These are phyloP conservation scores for Phytopythium litorale DNA, from an alignment of 352 stramenopile species.

Conservation along the genomic window DNA sequence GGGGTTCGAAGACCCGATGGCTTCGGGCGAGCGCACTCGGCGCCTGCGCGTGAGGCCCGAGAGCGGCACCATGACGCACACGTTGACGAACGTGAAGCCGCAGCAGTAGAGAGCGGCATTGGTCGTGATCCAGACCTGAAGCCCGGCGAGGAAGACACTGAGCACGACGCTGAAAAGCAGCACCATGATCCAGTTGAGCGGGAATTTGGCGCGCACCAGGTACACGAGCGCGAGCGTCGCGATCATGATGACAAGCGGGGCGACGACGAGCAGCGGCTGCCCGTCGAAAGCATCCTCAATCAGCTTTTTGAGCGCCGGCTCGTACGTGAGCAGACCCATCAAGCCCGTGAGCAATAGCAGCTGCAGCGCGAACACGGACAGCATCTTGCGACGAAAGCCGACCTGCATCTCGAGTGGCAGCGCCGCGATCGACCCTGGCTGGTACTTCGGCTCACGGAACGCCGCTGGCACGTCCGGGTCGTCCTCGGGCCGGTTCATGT, in stretches of 20 bases:
- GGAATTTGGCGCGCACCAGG: conserved; percentile 37
- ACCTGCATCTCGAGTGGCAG: conserved; percentile 38
- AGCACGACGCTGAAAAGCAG: conserved; percentile 34
- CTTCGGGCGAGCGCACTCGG: background rate
- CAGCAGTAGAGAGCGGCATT: conserved; percentile 39
- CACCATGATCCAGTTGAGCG: conserved; percentile 43
- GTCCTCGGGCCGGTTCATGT: conserved; percentile 8
- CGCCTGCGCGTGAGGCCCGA: conserved; percentile 17
- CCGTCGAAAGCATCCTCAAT: conserved; percentile 3
- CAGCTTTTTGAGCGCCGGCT: conserved; percentile 18
- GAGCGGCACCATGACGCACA: conserved; percentile 36
- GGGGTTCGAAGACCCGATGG: conserved; percentile 1
- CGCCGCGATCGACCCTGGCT: conserved; percentile 24
- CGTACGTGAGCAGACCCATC: conserved; percentile 23
- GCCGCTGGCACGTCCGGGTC: background rate
- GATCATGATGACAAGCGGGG: conserved; percentile 23
- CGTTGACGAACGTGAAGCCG: conserved; percentile 29
- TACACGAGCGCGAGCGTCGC: conserved; percentile 29
- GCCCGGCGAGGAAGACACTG: conserved; percentile 32
- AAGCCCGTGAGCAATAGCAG: conserved; percentile 34
- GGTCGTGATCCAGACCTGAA: conserved; percentile 43
- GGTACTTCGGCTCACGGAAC: conserved; percentile 6
- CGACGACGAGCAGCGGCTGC: conserved; percentile 5
- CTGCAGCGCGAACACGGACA: conserved; percentile 41
- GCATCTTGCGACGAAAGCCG: conserved; percentile 42